A percentile compares a stretch with the other conserved stretches of the same genome.
Evolutionary conservation across 108 stramenopile species (phyloP).

Genomic region (Cyclotella distinguenda): DNA sequence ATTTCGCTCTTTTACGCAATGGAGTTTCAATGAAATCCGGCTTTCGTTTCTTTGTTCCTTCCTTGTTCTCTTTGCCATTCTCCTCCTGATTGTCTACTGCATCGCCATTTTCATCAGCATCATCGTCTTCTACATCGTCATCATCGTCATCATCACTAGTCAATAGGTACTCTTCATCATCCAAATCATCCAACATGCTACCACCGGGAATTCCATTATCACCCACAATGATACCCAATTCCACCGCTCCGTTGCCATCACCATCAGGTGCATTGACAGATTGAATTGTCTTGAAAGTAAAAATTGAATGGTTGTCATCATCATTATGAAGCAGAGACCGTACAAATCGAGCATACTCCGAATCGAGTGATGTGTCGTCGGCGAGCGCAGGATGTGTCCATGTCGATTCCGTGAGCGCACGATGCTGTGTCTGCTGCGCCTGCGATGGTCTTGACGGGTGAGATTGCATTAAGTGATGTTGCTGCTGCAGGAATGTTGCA

Average conservation of each 20-base stretch:
- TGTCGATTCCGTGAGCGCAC: neutral
- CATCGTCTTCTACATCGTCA: conserved; percentile 36
- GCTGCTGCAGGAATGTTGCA: neutral
- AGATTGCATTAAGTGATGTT: neutral
- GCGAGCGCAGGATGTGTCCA: conserved; percentile 4
- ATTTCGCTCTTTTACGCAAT: neutral
- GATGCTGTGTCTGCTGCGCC: neutral
- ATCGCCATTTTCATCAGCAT: conserved; percentile 1
- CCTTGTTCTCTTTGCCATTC: neutral
- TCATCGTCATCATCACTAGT: conserved; percentile 49
- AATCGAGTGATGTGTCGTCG: conserved; percentile 11
- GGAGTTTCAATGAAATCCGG: neutral
- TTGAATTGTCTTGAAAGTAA: conserved; percentile 34
- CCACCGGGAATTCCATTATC: conserved; percentile 20
- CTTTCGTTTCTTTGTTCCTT: neutral
- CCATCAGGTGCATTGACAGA: neutral
- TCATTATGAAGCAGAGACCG: conserved; percentile 20
- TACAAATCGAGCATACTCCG: conserved; percentile 42
- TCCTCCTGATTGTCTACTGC: neutral
- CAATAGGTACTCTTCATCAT: conserved; percentile 42
- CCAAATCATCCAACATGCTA: conserved; percentile 28
- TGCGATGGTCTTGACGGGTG: neutral
- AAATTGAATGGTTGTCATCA: conserved; percentile 26
- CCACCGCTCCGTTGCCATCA: neutral
- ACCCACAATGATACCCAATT: conserved; percentile 22